These are phyloP conservation scores for Tulasnella sp. DNA, from an alignment of 768 basidiomycete genomes.

Conservation along the genomic window DNA sequence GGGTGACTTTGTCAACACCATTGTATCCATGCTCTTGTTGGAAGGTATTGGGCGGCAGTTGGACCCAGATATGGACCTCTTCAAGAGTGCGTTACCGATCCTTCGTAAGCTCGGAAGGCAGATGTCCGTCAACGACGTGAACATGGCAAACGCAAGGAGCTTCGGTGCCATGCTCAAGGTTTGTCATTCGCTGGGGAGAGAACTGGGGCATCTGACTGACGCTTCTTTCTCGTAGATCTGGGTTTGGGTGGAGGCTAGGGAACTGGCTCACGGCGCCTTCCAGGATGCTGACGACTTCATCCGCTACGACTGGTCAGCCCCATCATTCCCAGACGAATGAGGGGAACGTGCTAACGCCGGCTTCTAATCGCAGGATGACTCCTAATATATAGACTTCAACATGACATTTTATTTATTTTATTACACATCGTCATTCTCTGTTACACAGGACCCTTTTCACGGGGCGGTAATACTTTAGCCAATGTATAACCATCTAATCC, in stretches of 20 bases:
- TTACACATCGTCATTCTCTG: neutral
- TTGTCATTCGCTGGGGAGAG: constrained; percentile 22
- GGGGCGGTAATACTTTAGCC: neutral
- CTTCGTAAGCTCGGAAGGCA: constrained; percentile 83
- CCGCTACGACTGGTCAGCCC: constrained; percentile 73
- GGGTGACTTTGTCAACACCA: constrained; percentile 96
- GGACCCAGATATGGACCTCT: constrained; percentile 86
- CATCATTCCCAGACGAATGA: neutral
- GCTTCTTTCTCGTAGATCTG: constrained; percentile 51
- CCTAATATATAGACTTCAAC: neutral
- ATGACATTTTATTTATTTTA: neutral
- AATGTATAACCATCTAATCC: neutral
- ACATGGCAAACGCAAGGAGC: constrained; percentile 56
- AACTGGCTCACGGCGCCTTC: constrained; percentile 70
- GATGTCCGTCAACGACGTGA: constrained; percentile 68
- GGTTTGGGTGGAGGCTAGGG: constrained; percentile 89
- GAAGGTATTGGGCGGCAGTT: constrained; percentile 95
- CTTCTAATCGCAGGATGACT: neutral
- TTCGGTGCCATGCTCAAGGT: constrained; percentile 87
- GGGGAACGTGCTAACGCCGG: neutral
- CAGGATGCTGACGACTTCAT: constrained; percentile 78
- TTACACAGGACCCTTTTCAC: neutral
- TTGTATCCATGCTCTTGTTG: constrained; percentile 83
- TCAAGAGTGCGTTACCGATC: constrained; percentile 92
- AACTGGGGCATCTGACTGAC: constrained; percentile 1